phyloP scores from a whole-genome alignment of 805 yeast species.

The Cyberlindnera americana region DNA sequence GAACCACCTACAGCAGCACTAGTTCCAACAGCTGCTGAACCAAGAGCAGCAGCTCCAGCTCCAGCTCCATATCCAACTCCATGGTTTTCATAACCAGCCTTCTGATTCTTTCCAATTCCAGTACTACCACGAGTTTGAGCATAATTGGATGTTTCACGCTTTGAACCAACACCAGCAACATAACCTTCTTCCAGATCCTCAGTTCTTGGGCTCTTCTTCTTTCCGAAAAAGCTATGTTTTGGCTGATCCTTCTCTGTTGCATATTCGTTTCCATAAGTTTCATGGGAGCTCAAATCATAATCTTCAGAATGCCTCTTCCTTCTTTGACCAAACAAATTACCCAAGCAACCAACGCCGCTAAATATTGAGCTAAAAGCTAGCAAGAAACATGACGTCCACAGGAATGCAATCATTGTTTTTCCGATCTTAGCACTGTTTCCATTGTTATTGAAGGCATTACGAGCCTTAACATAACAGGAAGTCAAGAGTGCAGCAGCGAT shows the following conservation, averaged over 20 bases:
- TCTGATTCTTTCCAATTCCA: background rate
- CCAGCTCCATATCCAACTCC: slow-evolving; percentile 2
- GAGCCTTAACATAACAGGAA: slow-evolving; percentile 53
- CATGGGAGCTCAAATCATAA: slow-evolving; percentile 26
- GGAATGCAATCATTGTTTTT: slow-evolving; percentile 49
- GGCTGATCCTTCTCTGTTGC: slow-evolving; percentile 16
- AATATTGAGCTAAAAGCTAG: slow-evolving; percentile 19
- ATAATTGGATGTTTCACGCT: slow-evolving; percentile 14
- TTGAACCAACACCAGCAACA: slow-evolving; percentile 15
- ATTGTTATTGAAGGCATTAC: slow-evolving; percentile 41
- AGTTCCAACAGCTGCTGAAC: slow-evolving; percentile 5
- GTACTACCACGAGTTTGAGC: slow-evolving; percentile 6
- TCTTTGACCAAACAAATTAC: slow-evolving; percentile 11
- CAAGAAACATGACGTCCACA: slow-evolving; percentile 52
- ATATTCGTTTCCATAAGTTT: slow-evolving; percentile 28
- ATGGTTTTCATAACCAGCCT: background rate
- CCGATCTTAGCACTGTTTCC: slow-evolving; percentile 45
- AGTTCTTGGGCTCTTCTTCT: slow-evolving; percentile 9
- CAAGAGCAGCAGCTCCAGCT: slow-evolving; percentile 6
- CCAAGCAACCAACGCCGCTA: slow-evolving; percentile 23
- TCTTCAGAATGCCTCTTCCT: slow-evolving; percentile 19
- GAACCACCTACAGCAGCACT: slow-evolving; percentile 8
- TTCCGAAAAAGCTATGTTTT: slow-evolving; percentile 17
- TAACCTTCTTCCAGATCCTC: slow-evolving; percentile 17
- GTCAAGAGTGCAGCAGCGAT: slow-evolving; percentile 49